phyloP scores from a whole-genome alignment of 2,329 filamentous ascomycete species.

The Xylariales sp. region DNA sequence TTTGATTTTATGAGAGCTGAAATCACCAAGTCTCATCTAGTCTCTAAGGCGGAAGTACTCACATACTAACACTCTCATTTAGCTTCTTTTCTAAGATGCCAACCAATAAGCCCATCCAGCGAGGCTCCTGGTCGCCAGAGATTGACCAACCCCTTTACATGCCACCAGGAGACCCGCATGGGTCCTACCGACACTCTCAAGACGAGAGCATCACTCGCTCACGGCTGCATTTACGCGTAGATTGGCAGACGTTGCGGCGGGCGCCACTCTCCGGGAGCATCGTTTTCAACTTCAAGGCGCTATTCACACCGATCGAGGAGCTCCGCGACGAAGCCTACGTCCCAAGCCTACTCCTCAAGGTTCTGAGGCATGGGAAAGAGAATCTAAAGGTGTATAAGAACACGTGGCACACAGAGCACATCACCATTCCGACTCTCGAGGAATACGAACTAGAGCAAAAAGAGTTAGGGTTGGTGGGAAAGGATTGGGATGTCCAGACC shows the following conservation, averaged over 20 bases:
- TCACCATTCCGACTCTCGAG: slow-evolving; percentile 73
- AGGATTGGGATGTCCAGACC: slow-evolving; percentile 74
- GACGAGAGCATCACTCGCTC: slow-evolving; percentile 65
- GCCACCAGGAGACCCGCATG: slow-evolving; percentile 74
- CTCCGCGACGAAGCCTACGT: slow-evolving; percentile 79
- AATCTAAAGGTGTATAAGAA: slow-evolving; percentile 82
- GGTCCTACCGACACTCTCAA: slow-evolving; percentile 68
- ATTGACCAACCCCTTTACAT: slow-evolving; percentile 80
- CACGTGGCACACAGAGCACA: slow-evolving; percentile 83
- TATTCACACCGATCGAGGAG: slow-evolving; percentile 80
- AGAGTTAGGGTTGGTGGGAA: slow-evolving; percentile 67
- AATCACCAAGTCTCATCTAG: background rate
- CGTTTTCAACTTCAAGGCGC: slow-evolving; percentile 88
- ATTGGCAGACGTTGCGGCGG: slow-evolving; percentile 88
- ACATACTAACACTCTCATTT: background rate
- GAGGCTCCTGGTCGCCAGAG: slow-evolving; percentile 87
- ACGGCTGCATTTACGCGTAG: slow-evolving; percentile 77
- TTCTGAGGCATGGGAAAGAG: slow-evolving; percentile 77
- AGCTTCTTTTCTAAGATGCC: slow-evolving; percentile 87
- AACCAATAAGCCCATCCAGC: slow-evolving; percentile 79
- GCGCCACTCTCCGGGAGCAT: slow-evolving; percentile 80
- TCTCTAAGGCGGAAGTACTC: background rate
- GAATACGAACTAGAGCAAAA: slow-evolving; percentile 75
- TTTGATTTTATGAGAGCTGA: background rate
- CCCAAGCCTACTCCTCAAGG: slow-evolving; percentile 73